These are phyloP conservation scores for Metarhizium anisopliae DNA, from an alignment of 2,329 filamentous ascomycete genomes.

Conservation along the genomic window DNA sequence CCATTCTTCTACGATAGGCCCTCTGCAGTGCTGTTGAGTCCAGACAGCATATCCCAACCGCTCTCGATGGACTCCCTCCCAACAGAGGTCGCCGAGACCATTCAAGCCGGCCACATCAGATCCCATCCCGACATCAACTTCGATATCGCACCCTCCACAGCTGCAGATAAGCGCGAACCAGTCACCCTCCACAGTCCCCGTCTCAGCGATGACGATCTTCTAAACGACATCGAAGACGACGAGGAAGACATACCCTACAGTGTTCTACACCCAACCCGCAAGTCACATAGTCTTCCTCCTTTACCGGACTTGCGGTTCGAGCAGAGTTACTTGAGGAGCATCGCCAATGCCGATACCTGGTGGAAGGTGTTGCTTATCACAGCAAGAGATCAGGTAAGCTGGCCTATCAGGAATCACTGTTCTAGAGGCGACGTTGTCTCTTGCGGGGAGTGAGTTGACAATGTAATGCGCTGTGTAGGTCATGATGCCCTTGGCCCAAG, in stretches of 20 bases:
- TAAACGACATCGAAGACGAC: constrained; percentile 36
- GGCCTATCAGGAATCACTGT: not conserved
- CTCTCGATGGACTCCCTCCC: constrained; percentile 52
- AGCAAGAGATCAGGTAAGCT: constrained; percentile 69
- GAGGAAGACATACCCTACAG: constrained; percentile 64
- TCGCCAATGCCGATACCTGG: constrained; percentile 70
- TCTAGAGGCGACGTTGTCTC: not conserved
- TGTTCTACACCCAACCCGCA: constrained; percentile 46
- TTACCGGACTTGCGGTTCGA: constrained; percentile 92
- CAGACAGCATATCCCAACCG: constrained; percentile 2
- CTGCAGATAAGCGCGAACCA: constrained; percentile 47
- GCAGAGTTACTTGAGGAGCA: constrained; percentile 92
- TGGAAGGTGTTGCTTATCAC: constrained; percentile 79
- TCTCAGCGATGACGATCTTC: constrained; percentile 15
- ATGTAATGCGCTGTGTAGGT: constrained; percentile 40
- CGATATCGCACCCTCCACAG: constrained; percentile 74
- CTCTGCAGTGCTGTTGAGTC: too few species aligned
- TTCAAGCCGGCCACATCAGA: constrained; percentile 76
- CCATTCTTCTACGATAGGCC: not conserved
- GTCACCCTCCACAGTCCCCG: constrained; percentile 16
- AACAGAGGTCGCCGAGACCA: constrained; percentile 63
- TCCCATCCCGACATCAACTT: constrained; percentile 59
- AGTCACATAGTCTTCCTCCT: constrained; percentile 41
- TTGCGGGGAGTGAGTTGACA: not conserved
- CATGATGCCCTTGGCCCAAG: constrained; percentile 79